Base-by-base conservation (phyloP, 345 rosid genomes). In the Boechera retrofracta region DNA sequence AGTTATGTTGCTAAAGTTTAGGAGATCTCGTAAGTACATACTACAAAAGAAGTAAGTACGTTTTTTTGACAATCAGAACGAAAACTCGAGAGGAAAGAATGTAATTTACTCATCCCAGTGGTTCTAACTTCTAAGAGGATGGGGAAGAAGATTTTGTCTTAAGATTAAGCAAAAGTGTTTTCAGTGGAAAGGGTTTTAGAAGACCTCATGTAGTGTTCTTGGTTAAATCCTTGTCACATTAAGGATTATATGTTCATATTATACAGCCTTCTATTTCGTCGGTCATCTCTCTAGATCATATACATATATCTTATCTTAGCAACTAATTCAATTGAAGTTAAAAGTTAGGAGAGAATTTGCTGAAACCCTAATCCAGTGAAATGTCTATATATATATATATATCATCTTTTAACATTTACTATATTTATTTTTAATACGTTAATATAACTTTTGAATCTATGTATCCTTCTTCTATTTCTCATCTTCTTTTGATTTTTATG, bases 1-100 rank as follows among this genome's bases (percentile, higher is more conserved):
- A 77, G 72, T 45, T 64, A 6, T 42, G 57, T 52, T 57, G 33
- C 57, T 78, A 66, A 64, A 78, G 32, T 18, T 33, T 78, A 36
- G 67, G 61, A 56, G 61, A 39, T 70, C 71, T 64, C 57, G 32
- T 18, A 54, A 77, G 72, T 77, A 71, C 76, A 77, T 11, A 77
- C 76, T 57, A 59, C 77, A 42, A 78, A 72, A 33, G 62, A 72
- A 67, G 81, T 53, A 78, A 66, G 77, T 78, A 65, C 54, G 36
- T 66, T 65, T 59, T 65, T 65, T 73, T 53, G 45, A 62, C 71
- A 53, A 31, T 53, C 61, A 62, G 70, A 62, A 32, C 31, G 6
- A 67, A 69, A 76, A 29, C 45, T 31, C 6, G 7, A 60, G 42
- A 64, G 59, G 36, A 39, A 71, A 8, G 24, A 45, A 31, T 18